A percentile compares a stretch with the other conserved stretches of the same genome.
These are phyloP conservation scores for Scorias spongiosa DNA, from an alignment of 2,329 filamentous ascomycete genomes.

Conservation along the genomic window DNA sequence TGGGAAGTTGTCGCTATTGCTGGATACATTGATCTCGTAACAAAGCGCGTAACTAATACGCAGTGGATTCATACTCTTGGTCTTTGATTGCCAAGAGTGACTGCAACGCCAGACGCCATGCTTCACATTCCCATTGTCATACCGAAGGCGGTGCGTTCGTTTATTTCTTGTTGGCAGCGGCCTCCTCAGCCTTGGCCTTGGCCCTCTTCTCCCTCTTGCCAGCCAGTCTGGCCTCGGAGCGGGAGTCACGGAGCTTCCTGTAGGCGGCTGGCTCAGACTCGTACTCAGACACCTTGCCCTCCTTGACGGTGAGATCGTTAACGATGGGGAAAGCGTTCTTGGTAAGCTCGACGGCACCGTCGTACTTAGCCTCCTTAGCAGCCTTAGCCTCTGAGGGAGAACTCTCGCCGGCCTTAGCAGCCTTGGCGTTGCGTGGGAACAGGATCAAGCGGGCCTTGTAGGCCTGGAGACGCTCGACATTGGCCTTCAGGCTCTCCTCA, in stretches of 20 bases:
- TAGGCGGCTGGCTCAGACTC: constrained; percentile 72
- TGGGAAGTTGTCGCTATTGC: not conserved
- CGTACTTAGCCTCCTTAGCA: constrained; percentile 40
- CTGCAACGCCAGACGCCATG: not conserved
- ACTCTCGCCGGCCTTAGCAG: constrained; percentile 85
- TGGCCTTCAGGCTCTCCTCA: constrained; percentile 84
- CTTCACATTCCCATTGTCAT: not conserved
- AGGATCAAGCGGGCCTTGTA: constrained; percentile 94
- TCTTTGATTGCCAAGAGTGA: not conserved
- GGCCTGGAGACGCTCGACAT: constrained; percentile 94
- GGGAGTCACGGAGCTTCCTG: constrained; percentile 67
- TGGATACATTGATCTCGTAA: not conserved
- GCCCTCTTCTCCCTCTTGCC: constrained; percentile 88
- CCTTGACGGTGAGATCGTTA: constrained; percentile 58
- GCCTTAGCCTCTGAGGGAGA: constrained; percentile 68
- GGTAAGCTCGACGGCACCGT: constrained; percentile 27
- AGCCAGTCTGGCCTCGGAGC: constrained; percentile 65
- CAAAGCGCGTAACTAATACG: not conserved
- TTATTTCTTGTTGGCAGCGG: constrained; percentile 70
- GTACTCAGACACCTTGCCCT: constrained; percentile 58
- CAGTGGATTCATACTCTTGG: not conserved
- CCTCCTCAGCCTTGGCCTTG: constrained; percentile 74
- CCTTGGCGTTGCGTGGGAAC: constrained; percentile 89
- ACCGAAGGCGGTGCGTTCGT: constrained; percentile 1
- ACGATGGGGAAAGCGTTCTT: constrained; percentile 53